Percentiles rank a stretch among this genome's conserved stretches.
phyloP scores from a whole-genome alignment of 2,329 filamentous ascomycete species.

The Pseudopithomyces maydicus region DNA sequence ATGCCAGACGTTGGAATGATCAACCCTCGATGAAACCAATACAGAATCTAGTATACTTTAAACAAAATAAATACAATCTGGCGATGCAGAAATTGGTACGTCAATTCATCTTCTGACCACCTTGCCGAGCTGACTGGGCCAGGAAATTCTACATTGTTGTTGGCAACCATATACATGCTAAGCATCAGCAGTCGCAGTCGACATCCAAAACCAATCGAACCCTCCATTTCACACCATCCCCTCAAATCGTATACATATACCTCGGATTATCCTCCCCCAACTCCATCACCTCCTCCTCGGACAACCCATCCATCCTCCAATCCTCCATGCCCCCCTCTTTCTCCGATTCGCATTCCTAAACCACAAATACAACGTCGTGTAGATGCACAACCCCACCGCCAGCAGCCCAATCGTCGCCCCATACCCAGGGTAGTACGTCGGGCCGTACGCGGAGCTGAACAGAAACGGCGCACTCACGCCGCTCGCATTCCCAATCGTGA shows the following conservation, averaged over 20 bases:
- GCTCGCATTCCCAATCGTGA: constrained; percentile 40
- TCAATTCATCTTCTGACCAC: too few species aligned
- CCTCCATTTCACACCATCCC: not conserved
- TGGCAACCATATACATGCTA: too few species aligned
- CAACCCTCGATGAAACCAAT: too few species aligned
- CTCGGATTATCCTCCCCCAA: constrained; percentile 33
- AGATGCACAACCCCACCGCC: constrained; percentile 20
- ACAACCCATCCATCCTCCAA: constrained; percentile 29
- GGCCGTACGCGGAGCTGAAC: constrained; percentile 18
- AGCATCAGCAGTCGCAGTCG: too few species aligned
- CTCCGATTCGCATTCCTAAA: constrained; percentile 26
- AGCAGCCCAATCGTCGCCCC: constrained; percentile 29
- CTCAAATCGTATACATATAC: constrained; percentile 28
- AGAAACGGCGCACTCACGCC: constrained; percentile 34
- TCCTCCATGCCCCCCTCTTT: constrained; percentile 29
- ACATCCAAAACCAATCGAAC: too few species aligned
- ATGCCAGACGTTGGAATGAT: too few species aligned
- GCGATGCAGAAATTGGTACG: too few species aligned
- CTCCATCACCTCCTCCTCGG: constrained; percentile 29
- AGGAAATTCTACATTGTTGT: too few species aligned
- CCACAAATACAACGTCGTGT: constrained; percentile 24
- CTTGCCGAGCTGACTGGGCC: too few species aligned
- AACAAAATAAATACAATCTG: too few species aligned
- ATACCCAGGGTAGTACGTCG: constrained; percentile 26
- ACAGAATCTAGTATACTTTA: too few species aligned